These are phyloP conservation scores for Macrophomina pseudophaseolina DNA, from an alignment of 2,329 filamentous ascomycete species.

Conservation along the genomic window DNA sequence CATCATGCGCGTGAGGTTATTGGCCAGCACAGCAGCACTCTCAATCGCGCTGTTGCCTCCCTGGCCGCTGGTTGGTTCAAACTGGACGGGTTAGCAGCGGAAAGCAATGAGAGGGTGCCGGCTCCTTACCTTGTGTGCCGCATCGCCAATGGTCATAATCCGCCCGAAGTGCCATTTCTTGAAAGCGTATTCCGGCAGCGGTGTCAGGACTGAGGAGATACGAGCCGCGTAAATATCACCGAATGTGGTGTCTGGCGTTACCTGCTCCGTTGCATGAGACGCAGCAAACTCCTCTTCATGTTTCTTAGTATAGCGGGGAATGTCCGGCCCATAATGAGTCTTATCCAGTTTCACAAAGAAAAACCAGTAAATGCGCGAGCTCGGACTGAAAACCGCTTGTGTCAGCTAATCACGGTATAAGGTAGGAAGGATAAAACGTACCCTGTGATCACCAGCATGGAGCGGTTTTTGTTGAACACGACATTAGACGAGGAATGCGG, in stretches of 20 bases:
- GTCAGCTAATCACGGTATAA: too few species aligned
- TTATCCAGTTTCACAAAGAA: conserved; percentile 35
- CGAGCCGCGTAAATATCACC: conserved; percentile 41
- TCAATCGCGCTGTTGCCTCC: conserved; percentile 34
- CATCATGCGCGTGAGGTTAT: conserved; percentile 4
- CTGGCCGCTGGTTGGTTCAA: conserved; percentile 32
- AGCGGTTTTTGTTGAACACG: conserved; percentile 29
- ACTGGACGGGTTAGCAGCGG: neutral
- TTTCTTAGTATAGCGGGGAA: conserved; percentile 40
- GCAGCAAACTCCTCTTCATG: conserved; percentile 38
- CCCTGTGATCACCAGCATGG: conserved; percentile 30
- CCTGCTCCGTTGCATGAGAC: conserved; percentile 34
- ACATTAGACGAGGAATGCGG: conserved; percentile 9
- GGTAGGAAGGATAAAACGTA: neutral
- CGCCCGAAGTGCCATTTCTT: conserved; percentile 47
- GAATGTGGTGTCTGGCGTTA: conserved; percentile 40
- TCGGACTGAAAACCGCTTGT: neutral
- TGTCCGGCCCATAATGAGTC: conserved; percentile 30
- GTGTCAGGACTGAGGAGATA: conserved; percentile 33
- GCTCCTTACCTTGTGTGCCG: conserved; percentile 47
- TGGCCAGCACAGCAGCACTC: conserved; percentile 31
- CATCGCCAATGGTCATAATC: conserved; percentile 49
- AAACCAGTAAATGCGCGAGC: conserved; percentile 33
- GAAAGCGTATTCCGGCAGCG: conserved; percentile 47
- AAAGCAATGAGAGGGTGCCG: too few species aligned